These are phyloP conservation scores for Monosporascus ibericus DNA, from an alignment of 2,329 filamentous ascomycete genomes.

Conservation along the genomic window DNA sequence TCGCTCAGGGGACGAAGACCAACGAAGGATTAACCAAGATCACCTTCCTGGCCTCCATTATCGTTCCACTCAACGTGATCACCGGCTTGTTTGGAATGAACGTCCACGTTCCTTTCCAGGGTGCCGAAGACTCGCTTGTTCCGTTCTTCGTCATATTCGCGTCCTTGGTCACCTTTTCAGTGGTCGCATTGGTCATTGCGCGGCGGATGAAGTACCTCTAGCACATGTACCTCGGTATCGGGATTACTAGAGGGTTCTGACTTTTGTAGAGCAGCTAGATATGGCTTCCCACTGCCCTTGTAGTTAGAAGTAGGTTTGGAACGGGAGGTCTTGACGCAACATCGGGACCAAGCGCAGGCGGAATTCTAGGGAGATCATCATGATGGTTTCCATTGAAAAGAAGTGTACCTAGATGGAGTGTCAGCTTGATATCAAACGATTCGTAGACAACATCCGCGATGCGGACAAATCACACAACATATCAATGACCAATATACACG, in stretches of 20 bases:
- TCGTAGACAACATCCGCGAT: too few relatives aligned
- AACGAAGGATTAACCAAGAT: slow-evolving; percentile 93
- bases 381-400: too few relatives aligned
- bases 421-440: too few relatives aligned
- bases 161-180: slow-evolving; percentile 49
- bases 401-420: too few relatives aligned
- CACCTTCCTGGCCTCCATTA: slow-evolving; percentile 84
- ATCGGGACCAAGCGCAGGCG: too few relatives aligned
- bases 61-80: slow-evolving; percentile 93
- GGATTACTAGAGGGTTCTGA: not conserved
- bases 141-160: slow-evolving; percentile 59
- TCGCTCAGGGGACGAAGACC: slow-evolving; percentile 78
- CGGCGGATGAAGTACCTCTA: slow-evolving; percentile 41
- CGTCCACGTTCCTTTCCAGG: slow-evolving; percentile 62
- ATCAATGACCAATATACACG: too few relatives aligned
- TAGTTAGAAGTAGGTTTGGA: too few relatives aligned
- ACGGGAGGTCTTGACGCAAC: too few relatives aligned
- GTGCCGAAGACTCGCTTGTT: slow-evolving; percentile 32
- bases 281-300: too few relatives aligned
- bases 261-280: too few relatives aligned
- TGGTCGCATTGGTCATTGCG: slow-evolving; percentile 40
- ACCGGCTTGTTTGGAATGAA: slow-evolving; percentile 89
- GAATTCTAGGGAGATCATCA: too few relatives aligned
- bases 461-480: too few relatives aligned
- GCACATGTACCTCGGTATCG: not conserved